Conservation (phyloP, 805 yeast genomes). For the Saccharomycopsis guyanensis region DNA sequence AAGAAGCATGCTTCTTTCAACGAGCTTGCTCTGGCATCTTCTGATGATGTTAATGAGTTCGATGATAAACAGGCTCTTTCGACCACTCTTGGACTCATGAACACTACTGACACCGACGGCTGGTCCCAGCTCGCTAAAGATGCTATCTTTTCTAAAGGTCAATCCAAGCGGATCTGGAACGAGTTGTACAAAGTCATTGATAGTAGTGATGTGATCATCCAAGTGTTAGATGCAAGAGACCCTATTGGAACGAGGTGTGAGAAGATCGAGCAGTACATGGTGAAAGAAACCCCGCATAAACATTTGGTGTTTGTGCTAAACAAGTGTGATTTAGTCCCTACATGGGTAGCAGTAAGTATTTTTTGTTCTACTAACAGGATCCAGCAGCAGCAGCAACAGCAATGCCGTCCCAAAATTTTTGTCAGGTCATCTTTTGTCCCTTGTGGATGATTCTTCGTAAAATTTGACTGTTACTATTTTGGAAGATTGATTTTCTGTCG, state of each 20-base stretch:
- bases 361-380: conserved; percentile 21
- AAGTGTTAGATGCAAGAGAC: conserved; percentile 95
- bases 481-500: conserved; percentile 72
- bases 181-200: conserved; percentile 95
- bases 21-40: conserved; percentile 60
- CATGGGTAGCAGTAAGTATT: conserved; percentile 97
- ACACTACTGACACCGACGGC: conserved; percentile 63
- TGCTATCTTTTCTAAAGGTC: conserved; percentile 93
- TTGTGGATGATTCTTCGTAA: conserved; percentile 33
- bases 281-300: conserved; percentile 92
- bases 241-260: conserved; percentile 94
- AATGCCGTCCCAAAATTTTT: conserved; percentile 62
- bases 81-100: conserved; percentile 76
- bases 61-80: conserved; percentile 73
- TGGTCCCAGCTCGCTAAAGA: conserved; percentile 90
- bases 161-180: conserved; percentile 97
- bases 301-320: conserved; percentile 90
- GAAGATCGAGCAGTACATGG: conserved; percentile 86
- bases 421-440: conserved; percentile 58
- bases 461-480: conserved; percentile 94
- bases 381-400: conserved; percentile 13
- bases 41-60: conserved; percentile 46
- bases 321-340: conserved; percentile 97
- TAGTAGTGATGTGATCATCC: conserved; percentile 94
- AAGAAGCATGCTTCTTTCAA: conserved; percentile 69